phyloP scores from a whole-genome alignment of 2,329 filamentous ascomycete species.

The Sporothrix protearum region DNA sequence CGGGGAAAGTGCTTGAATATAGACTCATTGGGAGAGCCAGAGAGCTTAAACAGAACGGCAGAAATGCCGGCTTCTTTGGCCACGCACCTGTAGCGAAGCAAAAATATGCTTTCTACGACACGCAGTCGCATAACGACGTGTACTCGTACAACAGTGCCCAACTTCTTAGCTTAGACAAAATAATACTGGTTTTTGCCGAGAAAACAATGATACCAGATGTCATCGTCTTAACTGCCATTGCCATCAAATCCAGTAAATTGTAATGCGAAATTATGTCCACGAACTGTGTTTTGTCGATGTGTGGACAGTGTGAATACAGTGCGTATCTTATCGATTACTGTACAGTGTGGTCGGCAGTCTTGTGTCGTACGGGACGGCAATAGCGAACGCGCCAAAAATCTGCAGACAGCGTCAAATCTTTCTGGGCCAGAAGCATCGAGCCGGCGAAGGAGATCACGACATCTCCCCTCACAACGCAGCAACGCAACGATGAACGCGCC shows the following conservation, averaged over 20 bases:
- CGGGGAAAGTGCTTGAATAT: neutral
- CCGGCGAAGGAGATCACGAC: neutral
- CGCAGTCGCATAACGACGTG: neutral
- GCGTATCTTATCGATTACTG: conserved; percentile 33
- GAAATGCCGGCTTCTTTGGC: conserved; percentile 4
- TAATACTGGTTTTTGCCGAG: neutral
- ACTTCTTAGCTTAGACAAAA: conserved; percentile 5
- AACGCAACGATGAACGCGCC: conserved; percentile 37
- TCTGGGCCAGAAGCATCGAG: neutral
- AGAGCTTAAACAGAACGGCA: neutral
- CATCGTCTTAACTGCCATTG: neutral
- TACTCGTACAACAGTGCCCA: neutral
- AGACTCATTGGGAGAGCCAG: neutral
- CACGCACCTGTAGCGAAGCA: neutral
- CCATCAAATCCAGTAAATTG: neutral
- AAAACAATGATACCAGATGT: neutral
- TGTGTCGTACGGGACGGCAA: neutral
- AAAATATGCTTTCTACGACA: neutral
- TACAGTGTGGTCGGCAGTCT: conserved; percentile 28
- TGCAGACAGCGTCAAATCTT: conserved; percentile 22
- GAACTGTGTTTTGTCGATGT: neutral
- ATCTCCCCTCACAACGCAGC: neutral
- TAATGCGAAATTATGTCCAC: neutral
- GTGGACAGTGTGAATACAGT: conserved; percentile 9
- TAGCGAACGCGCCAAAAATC: conserved; percentile 25